A percentile compares a stretch with the other conserved stretches of the same genome.
Evolutionary conservation across 2,329 filamentous ascomycete genomes (phyloP).

Genomic region (Colletotrichum sidae): DNA sequence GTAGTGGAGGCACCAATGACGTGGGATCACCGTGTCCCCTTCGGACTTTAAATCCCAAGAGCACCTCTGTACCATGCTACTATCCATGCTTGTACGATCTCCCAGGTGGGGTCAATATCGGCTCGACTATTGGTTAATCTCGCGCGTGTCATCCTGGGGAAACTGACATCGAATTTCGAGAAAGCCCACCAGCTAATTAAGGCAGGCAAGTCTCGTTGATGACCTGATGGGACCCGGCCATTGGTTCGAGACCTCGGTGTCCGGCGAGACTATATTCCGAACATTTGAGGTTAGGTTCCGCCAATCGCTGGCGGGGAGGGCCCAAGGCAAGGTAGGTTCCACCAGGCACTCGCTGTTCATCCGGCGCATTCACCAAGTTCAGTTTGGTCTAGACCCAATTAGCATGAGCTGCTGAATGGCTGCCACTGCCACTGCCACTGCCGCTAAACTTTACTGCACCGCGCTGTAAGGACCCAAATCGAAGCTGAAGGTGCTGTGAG

Average conservation of each 20-base stretch:
- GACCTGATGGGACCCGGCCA: slow-evolving; percentile 3
- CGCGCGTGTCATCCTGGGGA: slow-evolving; percentile 26
- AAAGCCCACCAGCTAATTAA: slow-evolving; percentile 17
- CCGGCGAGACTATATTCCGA: too few relatives aligned
- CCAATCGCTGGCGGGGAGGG: too few relatives aligned
- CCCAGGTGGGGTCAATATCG: slow-evolving; percentile 6
- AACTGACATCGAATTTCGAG: slow-evolving; percentile 24
- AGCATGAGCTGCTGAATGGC: slow-evolving; percentile 29
- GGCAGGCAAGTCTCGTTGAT: too few relatives aligned
- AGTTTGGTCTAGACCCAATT: slow-evolving; percentile 1
- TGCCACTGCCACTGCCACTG: neutral
- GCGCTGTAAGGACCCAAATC: too few relatives aligned
- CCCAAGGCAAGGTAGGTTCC: too few relatives aligned
- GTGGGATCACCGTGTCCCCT: slow-evolving; percentile 19
- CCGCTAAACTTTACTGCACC: too few relatives aligned
- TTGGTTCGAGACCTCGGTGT: too few relatives aligned
- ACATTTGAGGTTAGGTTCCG: too few relatives aligned
- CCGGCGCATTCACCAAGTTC: neutral
- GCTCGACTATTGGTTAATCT: slow-evolving; percentile 31
- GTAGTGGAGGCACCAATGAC: slow-evolving; percentile 24
- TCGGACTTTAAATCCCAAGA: neutral
- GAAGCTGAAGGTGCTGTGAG: slow-evolving; percentile 23
- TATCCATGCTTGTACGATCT: neutral
- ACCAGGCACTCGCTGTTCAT: slow-evolving; percentile 1
- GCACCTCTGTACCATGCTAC: slow-evolving; percentile 8